A percentile compares a stretch with the other conserved stretches of the same genome.
These are phyloP conservation scores for Plantago elongata DNA, from an alignment of 257 asterid genomes.

Conservation along the genomic window DNA sequence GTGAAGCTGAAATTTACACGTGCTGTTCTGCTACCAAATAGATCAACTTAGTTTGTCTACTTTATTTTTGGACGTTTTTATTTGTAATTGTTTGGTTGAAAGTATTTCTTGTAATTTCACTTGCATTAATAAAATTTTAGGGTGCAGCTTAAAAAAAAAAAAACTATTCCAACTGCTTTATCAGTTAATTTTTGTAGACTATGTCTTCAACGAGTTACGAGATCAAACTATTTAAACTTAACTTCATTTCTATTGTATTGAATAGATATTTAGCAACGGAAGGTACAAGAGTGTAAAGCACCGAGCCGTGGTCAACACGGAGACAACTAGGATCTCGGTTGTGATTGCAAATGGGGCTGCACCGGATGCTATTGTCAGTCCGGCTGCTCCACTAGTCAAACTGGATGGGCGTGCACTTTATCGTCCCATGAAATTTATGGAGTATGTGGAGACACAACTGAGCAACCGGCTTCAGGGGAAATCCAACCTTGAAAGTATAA, in stretches of 20 bases:
- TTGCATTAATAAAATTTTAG: too few species aligned
- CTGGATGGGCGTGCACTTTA: slow-evolving; percentile 24
- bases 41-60: too few species aligned
- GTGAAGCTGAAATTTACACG: too few species aligned
- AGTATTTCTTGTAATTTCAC: too few species aligned
- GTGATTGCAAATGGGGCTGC: slow-evolving; percentile 46
- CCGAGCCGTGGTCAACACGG: slow-evolving; percentile 32
- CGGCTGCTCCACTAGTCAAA: slow-evolving; percentile 25
- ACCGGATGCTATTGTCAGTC: slow-evolving; percentile 32
- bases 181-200: too few species aligned
- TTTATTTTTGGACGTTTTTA: too few species aligned
- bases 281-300: slow-evolving; percentile 38
- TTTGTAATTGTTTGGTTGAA: too few species aligned
- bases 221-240: too few species aligned
- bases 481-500: slow-evolving; percentile 31
- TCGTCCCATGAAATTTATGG: slow-evolving; percentile 38
- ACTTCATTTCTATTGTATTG: not conserved
- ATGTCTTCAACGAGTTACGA: too few species aligned
- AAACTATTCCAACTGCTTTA: too few species aligned
- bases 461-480: slow-evolving; percentile 35
- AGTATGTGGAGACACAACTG: slow-evolving; percentile 39
- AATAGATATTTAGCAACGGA: slow-evolving; percentile 38
- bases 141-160: too few species aligned
- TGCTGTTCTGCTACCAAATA: too few species aligned
- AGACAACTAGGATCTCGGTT: slow-evolving; percentile 33